Conservation (phyloP, 805 yeast species). For the Candida pseudoglaebosa region DNA sequence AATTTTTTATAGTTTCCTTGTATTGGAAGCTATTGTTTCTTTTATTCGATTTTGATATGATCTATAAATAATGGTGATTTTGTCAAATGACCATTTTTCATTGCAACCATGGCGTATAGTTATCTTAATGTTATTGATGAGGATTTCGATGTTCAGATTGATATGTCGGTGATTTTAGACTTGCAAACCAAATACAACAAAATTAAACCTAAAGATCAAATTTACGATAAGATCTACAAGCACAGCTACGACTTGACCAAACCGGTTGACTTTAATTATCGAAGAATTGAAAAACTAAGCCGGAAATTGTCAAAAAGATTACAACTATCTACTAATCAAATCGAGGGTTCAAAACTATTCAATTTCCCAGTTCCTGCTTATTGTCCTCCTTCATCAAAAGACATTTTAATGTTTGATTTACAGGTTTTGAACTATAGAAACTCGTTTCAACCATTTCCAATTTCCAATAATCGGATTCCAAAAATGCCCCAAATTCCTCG, state of each 20-base stretch:
- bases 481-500: conserved; percentile 16
- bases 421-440: background rate
- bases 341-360: no score
- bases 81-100: no score
- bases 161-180: background rate
- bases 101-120: no score
- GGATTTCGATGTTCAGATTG: conserved; percentile 10
- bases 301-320: background rate
- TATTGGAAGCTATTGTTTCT: no score
- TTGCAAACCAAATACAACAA: background rate
- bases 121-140: conserved; percentile 18
- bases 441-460: background rate
- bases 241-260: conserved; percentile 2
- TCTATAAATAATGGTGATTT: background rate
- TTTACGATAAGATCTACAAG: background rate
- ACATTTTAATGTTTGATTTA: conserved; percentile 5
- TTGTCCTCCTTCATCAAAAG: conserved; percentile 12
- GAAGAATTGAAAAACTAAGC: background rate
- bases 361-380: conserved; percentile 10
- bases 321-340: background rate
- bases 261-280: conserved; percentile 2
- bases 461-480: background rate
- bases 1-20: no score
- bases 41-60: no score
- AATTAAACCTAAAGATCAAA: background rate